Evolutionary conservation across 2,329 filamentous ascomycete species (phyloP), one percentile per base, ranked within the genome.

Genomic region (Aspergillus spinulosporus): DNA sequence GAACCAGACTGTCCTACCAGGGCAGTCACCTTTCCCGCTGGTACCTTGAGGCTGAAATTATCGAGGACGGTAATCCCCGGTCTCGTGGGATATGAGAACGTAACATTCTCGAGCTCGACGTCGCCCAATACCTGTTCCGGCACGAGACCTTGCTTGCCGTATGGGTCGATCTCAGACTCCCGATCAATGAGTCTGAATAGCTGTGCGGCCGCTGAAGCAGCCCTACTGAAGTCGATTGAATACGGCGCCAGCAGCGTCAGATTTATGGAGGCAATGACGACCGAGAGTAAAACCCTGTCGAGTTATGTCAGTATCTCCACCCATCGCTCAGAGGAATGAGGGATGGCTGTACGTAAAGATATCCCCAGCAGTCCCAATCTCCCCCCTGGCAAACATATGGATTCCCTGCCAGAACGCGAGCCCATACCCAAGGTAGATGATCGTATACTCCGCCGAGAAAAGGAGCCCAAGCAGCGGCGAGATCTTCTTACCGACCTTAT

Each of bases 101-200:
- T 93, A 68, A 97, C 82, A 64, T 90, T 83, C 63, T 87, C 84
- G 42, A 99, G 82, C 62, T 92, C 88, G 55, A 99, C 87, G 11
- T 84, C 85, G 29, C 94, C 94, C 56, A 88, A 79, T 1, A 96
- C 80, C 14, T 83, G 73, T 1, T 91, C 86, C 1, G 94, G 81
- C 63, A 81, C 92, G 57, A 84, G 78, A 12, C 93, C 94, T 4
- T 81, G 78, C 1, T 87, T 82, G 2, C 82, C 84, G 5, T 84
- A 84, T 0, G 93, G 87, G 67, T 99, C 89, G 46, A 97, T 80
- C 0, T 93, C 92, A 0, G 94, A 97, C 2, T 78, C 67, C 50
- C 94, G 88, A 72, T 97, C 93, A 63, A 97, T 97, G 1, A 92
- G 96, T 69, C 86, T 89, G 78, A 88, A 97, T 60, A 99, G 96